These are phyloP conservation scores for Suillus subalutaceus DNA, from an alignment of 768 basidiomycete species.

Conservation along the genomic window DNA sequence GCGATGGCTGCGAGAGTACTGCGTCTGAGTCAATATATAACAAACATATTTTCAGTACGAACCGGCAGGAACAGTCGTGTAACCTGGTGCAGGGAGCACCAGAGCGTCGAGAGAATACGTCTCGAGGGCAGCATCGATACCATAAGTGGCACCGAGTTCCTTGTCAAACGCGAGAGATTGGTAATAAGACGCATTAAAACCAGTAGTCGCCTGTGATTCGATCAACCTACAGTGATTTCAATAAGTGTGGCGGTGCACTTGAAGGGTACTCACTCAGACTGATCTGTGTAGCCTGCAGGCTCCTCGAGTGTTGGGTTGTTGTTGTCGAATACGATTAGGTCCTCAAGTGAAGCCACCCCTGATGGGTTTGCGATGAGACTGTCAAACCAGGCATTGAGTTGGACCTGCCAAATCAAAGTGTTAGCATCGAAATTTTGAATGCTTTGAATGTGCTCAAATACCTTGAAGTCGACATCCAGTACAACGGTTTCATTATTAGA, in stretches of 20 bases:
- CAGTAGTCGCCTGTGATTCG: constrained; percentile 28
- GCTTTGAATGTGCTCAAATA: constrained; percentile 17
- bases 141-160: constrained; percentile 50
- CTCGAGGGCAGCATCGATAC: constrained; percentile 57
- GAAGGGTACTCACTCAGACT: constrained; percentile 31
- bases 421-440: background rate
- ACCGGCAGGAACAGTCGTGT: constrained; percentile 25
- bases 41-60: constrained; percentile 1
- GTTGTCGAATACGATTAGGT: constrained; percentile 58
- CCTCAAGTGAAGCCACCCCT: constrained; percentile 59
- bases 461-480: constrained; percentile 62
- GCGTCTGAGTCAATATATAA: background rate
- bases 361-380: constrained; percentile 55
- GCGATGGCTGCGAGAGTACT: constrained; percentile 29
- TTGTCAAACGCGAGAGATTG: constrained; percentile 47
- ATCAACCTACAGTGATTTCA: constrained; percentile 20
- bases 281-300: constrained; percentile 35
- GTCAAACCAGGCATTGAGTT: constrained; percentile 52
- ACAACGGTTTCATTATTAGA: constrained; percentile 61
- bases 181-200: constrained; percentile 40
- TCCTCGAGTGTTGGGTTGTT: constrained; percentile 53
- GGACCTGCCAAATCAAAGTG: constrained; percentile 39
- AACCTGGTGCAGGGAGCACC: constrained; percentile 43
- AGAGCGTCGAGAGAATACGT: constrained; percentile 50
- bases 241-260: constrained; percentile 13